Evolutionary conservation across 805 yeast genomes (phyloP).

Genomic region (Suhomyces prunicola): DNA sequence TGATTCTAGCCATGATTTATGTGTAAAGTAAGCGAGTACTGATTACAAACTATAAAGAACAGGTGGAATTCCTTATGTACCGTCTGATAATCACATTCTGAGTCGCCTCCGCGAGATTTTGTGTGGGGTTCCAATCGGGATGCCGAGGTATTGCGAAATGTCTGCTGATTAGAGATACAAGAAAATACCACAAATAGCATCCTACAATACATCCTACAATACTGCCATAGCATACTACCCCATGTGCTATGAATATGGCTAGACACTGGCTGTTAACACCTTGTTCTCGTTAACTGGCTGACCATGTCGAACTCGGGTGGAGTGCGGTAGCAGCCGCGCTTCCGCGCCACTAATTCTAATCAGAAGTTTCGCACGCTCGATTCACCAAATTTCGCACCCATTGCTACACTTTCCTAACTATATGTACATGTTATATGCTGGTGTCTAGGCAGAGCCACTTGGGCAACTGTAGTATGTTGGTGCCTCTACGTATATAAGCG

Average conservation of each 20-base stretch:
- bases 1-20: background rate
- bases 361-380: background rate
- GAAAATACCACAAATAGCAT: background rate
- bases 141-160: constrained; percentile 2
- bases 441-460: background rate
- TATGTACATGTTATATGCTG: background rate
- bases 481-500: background rate
- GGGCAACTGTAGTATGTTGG: background rate
- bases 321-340: background rate
- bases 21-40: background rate
- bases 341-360: background rate
- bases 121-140: background rate
- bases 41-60: background rate
- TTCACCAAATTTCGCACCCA: background rate
- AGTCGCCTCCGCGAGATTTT: background rate
- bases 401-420: background rate
- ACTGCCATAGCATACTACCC: background rate
- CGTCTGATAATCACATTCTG: background rate
- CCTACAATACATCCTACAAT: background rate
- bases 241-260: background rate
- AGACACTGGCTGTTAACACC: background rate
- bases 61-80: background rate
- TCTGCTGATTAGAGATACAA: background rate
- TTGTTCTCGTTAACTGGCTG: background rate
- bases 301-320: background rate